These are phyloP conservation scores for Pichia sp. DNA, from an alignment of 1,139 yeast species.

Conservation along the genomic window DNA sequence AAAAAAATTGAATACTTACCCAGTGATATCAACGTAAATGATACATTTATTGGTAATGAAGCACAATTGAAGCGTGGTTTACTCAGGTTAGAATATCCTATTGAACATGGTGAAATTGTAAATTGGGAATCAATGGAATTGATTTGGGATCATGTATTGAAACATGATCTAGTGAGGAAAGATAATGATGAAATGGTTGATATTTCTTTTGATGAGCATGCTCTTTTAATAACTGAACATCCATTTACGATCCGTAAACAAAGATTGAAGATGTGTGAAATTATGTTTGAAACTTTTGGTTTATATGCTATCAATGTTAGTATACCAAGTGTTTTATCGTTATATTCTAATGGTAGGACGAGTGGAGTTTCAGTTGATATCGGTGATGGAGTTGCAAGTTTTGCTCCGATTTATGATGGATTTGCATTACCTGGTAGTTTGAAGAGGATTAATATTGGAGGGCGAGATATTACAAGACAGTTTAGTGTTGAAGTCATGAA, in stretches of 20 bases:
- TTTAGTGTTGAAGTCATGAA: slow-evolving; percentile 61
- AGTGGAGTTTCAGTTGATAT: slow-evolving; percentile 85
- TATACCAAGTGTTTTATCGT: slow-evolving; percentile 75
- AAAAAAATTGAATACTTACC: slow-evolving; percentile 66
- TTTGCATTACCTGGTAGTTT: slow-evolving; percentile 70
- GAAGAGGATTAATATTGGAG: slow-evolving; percentile 74
- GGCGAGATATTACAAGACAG: slow-evolving; percentile 76
- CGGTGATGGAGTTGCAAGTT: slow-evolving; percentile 88
- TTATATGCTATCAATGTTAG: slow-evolving; percentile 84
- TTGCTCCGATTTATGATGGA: slow-evolving; percentile 88
- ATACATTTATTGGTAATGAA: slow-evolving; percentile 60
- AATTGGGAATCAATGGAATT: slow-evolving; percentile 78
- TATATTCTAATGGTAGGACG: slow-evolving; percentile 85
- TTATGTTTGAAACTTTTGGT: slow-evolving; percentile 74
- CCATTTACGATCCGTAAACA: slow-evolving; percentile 73
- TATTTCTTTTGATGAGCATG: slow-evolving; percentile 57
- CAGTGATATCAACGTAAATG: slow-evolving; percentile 55
- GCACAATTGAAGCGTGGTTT: slow-evolving; percentile 78
- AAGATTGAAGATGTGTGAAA: slow-evolving; percentile 66
- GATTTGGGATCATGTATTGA: slow-evolving; percentile 31
- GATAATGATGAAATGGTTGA: slow-evolving; percentile 1
- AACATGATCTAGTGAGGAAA: slow-evolving; percentile 17
- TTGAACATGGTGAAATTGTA: slow-evolving; percentile 72
- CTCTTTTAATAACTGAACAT: slow-evolving; percentile 81
- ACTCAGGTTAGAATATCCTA: slow-evolving; percentile 60